Base-by-base conservation (phyloP, 2,329 filamentous ascomycete genomes). In the Fusarium cyanostomum region DNA sequence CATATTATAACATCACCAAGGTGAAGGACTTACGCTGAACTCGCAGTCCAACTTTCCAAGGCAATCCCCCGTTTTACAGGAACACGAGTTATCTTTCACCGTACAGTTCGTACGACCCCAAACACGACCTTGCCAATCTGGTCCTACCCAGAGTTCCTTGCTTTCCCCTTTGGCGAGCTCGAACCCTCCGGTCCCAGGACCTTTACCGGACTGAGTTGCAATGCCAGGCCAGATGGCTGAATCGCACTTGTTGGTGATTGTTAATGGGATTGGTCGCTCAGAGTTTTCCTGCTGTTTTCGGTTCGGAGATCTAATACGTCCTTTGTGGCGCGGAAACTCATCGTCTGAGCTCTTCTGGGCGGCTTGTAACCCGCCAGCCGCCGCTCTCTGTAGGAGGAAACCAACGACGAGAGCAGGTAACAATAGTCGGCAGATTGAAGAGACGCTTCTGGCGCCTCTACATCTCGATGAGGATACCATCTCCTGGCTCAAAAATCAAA, bases 61-160 rank as follows among this genome's bases (percentile, higher is more conserved):
- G 74, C 92, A 95, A 74, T 95, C 92, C 8, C 92, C 92, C 3
- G 91, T 92, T 46, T 80, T 75, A 75, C 92, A 95, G 18, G 89
- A 87, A 48, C 82, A 86, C 2, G 88, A 89, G 43, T 87, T 83
- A 13, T 80, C 80, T 67, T 89, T 86, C 74, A 93, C 92, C 34
- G 85, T 91, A 78, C 92, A 96, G 72, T 95, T 95, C 15, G 92
- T 94, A 51, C 92, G 83, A 11, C 88, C 92, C 92, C 92, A 95
- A 26, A 95, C 81, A 51, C 92, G 86, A 9, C 92, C 92, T 72
- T 91, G 88, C 92, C 92, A 96, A 66, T 92, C 86, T 45, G 84
- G 80, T 10, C 87, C 85, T 21, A 95, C 90, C 50, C 82, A 86
- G 59, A 93, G 79, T 37, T 84, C 83, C 59, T 76, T 84, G 51